Evolutionary conservation across 2,329 filamentous ascomycete genomes (phyloP), one percentile per base, ranked within the genome.

Genomic region (Epichloe gansuensis): DNA sequence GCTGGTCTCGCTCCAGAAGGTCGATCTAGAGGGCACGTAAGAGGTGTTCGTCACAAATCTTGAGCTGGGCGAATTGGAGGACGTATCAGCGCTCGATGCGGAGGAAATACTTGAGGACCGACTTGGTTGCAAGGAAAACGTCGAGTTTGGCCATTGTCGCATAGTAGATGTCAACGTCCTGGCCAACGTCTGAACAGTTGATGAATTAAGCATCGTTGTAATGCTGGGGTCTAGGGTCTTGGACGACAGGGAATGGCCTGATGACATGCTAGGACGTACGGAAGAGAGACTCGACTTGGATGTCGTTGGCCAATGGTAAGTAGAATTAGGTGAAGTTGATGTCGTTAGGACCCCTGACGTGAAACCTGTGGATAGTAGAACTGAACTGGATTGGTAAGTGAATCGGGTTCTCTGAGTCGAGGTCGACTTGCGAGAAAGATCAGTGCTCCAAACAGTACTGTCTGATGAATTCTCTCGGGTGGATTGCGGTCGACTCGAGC

Each of bases 301-400:
- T 34, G 21, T 46, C 42, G 46, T 51, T 21, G 48, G 31, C 35
- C 47, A 37, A 48, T 45, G 48, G 15, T 39, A 39, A 6, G 48
- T 53, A 11, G 53, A 28, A 23, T 46, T 51, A 42, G 48, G 51
- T 31, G 44, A 31, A 34, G 46, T 31, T 34, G 50, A 21, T 17
- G 51, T 38, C 11, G 46, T 52, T 45, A 13, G 44, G 8, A 48
- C 12, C 9, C 28, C 28, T 28, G 52, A 50, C 12, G 34, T 28
- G 15, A 28, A 48, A 6, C 37, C 43, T 21, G 48, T 54, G n/a
- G 52, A 48, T 5, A 48, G 23, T 13, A 11, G 4, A n/a, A 44
- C 31, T 28, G 49, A 54, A 31, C 48, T 54, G 25, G 52, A 34
- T 17, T 28, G 44, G 13, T 51, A 49, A 2, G 52, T 53, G 23